Base-by-base conservation (phyloP, 768 basidiomycete genomes). In the Tremella mesenterica region DNA sequence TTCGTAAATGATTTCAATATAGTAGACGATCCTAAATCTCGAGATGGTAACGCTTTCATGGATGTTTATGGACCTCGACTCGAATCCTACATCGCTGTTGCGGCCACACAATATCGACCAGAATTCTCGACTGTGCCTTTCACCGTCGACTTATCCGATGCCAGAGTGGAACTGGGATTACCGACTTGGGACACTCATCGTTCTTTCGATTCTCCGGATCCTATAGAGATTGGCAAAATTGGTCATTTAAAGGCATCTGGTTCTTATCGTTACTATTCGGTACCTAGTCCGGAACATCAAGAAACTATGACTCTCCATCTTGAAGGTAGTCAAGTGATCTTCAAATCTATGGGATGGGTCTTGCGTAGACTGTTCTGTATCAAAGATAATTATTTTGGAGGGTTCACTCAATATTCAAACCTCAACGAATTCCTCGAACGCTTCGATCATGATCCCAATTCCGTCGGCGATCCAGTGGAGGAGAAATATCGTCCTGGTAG, bases 1-100 rank as follows among this genome's bases (percentile, higher is more conserved):
- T 92, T 88, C 67, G 82, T 87, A 48, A 97, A 97, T 67, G 93
- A 97, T 72, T 89, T 90, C 66, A 97, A 97, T 67, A 88, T 97
- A 67, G 86, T 97, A 46, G 89, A 95, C 75, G 86, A 85, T 56
- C 89, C 91, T 2, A 75, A 84, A 29, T 76, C 83, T 52, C 76
- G 75, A 52, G 85, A 89, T n/a, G 86, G 89, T 61, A 96, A 97
- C 69, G 92, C 86, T n/a, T 73, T 95, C 53, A 71, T 95, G 28
- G 82, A 78, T 21, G 57, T 85, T 25, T 76, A 76, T 30, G 91
- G 88, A 5, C 75, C 79, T 5, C 76, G 75, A 44, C 67, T 90
- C 18, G 77, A 75, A 41, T 77, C 73, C 13, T 71, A 73, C 1
- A 76, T 79, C 12, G 77, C 78, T 8, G 81, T 96, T 21, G 81